These are phyloP conservation scores for Smithsoniella earleae DNA, from an alignment of 163 green algal genomes.

Conservation along the genomic window DNA sequence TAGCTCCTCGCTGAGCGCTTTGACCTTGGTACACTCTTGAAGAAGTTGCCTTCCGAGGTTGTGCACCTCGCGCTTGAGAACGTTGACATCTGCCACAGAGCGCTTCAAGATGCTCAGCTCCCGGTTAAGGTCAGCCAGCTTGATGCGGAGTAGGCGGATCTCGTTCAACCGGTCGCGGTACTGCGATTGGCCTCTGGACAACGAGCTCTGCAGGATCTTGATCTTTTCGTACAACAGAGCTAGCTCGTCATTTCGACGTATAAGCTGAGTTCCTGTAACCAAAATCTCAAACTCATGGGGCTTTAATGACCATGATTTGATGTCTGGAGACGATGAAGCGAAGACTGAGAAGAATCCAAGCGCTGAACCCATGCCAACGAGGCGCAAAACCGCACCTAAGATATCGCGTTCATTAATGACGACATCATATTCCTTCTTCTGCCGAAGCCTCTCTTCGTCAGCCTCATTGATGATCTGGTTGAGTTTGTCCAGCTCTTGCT, in stretches of 20 bases:
- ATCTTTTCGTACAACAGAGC: constrained; percentile 89
- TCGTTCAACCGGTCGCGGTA: constrained; percentile 77
- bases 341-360: no score
- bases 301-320: no score
- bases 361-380: no score
- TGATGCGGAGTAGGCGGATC: constrained; percentile 78
- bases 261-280: constrained; percentile 58
- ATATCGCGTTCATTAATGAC: constrained; percentile 81
- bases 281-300: no score
- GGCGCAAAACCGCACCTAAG: no score
- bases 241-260: constrained; percentile 81
- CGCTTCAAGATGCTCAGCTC: constrained; percentile 70
- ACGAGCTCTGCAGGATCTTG: constrained; percentile 77
- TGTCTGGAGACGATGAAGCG: no score
- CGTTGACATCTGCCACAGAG: constrained; percentile 66
- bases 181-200: constrained; percentile 74
- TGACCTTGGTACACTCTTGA: constrained; percentile 48
- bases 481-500: constrained; percentile 67
- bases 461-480: constrained; percentile 74
- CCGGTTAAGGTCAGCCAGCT: constrained; percentile 64
- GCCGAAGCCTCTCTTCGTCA: constrained; percentile 60
- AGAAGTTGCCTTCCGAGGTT: constrained; percentile 69
- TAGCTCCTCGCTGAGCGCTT: constrained; percentile 80
- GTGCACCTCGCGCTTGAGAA: constrained; percentile 82
- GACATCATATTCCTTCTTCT: constrained; percentile 82